Base-by-base conservation (phyloP, 495 filamentous ascomycete species). In the Durotheca rogersii region DNA sequence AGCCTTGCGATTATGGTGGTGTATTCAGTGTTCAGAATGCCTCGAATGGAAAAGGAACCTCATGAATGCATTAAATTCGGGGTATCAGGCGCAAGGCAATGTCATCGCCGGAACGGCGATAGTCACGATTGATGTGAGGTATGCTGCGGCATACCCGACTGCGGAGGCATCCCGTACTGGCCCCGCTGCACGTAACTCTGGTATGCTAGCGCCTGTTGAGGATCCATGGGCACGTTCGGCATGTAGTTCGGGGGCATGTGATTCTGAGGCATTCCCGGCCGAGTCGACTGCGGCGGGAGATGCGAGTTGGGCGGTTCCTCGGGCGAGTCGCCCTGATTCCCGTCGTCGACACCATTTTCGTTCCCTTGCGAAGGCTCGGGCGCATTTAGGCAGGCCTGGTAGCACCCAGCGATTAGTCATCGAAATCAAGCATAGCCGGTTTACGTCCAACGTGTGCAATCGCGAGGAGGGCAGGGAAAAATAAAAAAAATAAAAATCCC, bases 341-440 rank as follows among this genome's bases (percentile, higher is more conserved):
- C 53, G 51, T 83, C 86, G 52, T 96, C 90, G 56, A 96, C 87
- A 40, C 93, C 93, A 56, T 96, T 96, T 64, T 94, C 88, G 60
- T 81, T 84, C 59, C 83, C 83, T 30, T 80, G 79, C n/a, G 87
- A 77, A n/a, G 91, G 89, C 69, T 98, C 93, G 44, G 93, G 94
- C 18, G 93, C 93, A 69, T 98, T 98, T 54, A 98, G 76, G 64
- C 93, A 98, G 29, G 93, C 92, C 93, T 95, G 44, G 60, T 12
- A 64, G 42, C 41, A 27, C 6, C 25, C 11, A 10, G 7, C 30
- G n/a, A n/a, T n/a, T n/a, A n/a, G n/a, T n/a, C n/a, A n/a, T n/a
- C n/a, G n/a, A n/a, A n/a, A n/a, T n/a, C n/a, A n/a, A n/a, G n/a
- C n/a, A n/a, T n/a, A n/a, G n/a, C n/a, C n/a, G n/a, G n/a, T n/a